Conservation (phyloP, 2,329 filamentous ascomycete species). For the Botrytis pseudocinerea region DNA sequence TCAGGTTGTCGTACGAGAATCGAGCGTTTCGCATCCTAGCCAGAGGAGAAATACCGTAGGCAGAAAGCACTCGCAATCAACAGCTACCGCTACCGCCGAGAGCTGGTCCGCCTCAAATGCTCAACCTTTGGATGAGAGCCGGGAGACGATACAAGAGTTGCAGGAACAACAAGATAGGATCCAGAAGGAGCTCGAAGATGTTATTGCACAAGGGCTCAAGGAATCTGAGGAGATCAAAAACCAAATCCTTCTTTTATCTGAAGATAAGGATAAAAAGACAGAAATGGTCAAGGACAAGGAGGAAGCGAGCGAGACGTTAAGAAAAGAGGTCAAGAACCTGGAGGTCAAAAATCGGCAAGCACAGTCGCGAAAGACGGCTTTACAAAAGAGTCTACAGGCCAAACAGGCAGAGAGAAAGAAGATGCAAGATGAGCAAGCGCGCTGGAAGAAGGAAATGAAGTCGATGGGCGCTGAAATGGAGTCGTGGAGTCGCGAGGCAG, state of each 20-base stretch:
- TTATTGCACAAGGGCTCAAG: constrained; percentile 66
- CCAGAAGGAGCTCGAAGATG: constrained; percentile 80
- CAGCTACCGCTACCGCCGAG: constrained; percentile 43
- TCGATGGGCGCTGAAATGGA: constrained; percentile 59
- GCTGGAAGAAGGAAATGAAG: constrained; percentile 65
- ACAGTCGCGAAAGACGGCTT: constrained; percentile 75
- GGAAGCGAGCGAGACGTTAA: constrained; percentile 81
- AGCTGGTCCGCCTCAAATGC: constrained; percentile 43
- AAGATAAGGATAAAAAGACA: constrained; percentile 77
- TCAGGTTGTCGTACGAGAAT: constrained; percentile 64
- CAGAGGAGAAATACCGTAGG: constrained; percentile 67
- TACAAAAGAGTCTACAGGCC: constrained; percentile 69
- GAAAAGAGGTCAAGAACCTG: constrained; percentile 74
- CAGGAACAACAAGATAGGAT: constrained; percentile 79
- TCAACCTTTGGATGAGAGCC: constrained; percentile 52
- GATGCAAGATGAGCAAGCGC: constrained; percentile 66
- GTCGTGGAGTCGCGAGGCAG: constrained; percentile 55
- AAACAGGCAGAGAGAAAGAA: constrained; percentile 69
- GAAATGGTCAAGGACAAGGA: constrained; percentile 85
- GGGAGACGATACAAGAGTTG: constrained; percentile 71
- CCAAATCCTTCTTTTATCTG: constrained; percentile 66
- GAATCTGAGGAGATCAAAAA: constrained; percentile 71
- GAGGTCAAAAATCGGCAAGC: constrained; percentile 80
- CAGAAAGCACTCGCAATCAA: constrained; percentile 67
- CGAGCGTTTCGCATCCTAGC: constrained; percentile 54